Evolutionary conservation across 495 filamentous ascomycete genomes (phyloP), one percentile per base, ranked within the genome.

Genomic region (Penicillium coffeae): DNA sequence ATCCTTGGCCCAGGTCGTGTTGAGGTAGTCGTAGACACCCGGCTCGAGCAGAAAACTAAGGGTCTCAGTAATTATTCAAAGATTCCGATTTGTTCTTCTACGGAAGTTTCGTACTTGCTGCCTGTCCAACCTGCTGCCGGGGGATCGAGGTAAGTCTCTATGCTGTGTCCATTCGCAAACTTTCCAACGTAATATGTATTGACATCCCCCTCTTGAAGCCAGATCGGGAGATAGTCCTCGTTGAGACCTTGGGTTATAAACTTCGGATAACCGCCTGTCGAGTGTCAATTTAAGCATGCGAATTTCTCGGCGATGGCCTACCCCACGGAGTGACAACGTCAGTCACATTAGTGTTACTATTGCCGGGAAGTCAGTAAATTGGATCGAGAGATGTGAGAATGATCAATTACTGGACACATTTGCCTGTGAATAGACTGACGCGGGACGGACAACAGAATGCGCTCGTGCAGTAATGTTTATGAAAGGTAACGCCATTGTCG

Each of bases 161-260:
- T 58, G 0, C 68, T 73, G 52, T 83, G 78, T 1, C 70, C 70
- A 57, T 86, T 86, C 60, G 82, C 80, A 0, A 86, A 68, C 58
- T 86, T 87, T 22, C 83, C 82, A 2, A 76, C 80, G 59, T 85
- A 85, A 62, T 81, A 84, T 0, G 83, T 87, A 52, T 79, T 69
- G 56, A 85, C 85, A 8, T 81, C 82, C 2, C 75, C 76, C 13
- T 76, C 42, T 47, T 86, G 81, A 2, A 87, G 68, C 83, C 83
- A 87, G 0, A 84, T 52, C 0, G 83, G 82, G 0, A 87, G 71
- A 45, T 78, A 85, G 41, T 75, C 70, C 2, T 79, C 68, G 58
- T 87, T 84, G 41, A 80, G 65, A 0, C 82, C 81, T 27, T 79
- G 71, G 4, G 56, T 61, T 35, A 83, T 55, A 54, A 87, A 85